phyloP scores from a whole-genome alignment of 2,329 filamentous ascomycete genomes.

The Sphaerulina populicola region DNA sequence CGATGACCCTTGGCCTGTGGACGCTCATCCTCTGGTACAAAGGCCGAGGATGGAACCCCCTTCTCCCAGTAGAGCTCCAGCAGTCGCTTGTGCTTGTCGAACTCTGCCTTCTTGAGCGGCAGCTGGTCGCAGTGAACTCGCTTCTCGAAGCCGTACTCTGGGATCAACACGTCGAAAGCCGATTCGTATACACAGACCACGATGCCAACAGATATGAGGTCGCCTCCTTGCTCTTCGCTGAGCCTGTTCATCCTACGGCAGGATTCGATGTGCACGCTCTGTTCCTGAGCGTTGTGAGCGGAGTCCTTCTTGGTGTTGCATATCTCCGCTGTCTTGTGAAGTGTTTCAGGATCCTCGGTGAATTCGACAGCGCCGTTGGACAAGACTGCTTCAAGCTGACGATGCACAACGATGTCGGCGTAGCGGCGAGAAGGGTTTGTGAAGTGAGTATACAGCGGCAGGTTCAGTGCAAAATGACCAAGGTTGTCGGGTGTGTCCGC shows the following conservation, averaged over 20 bases:
- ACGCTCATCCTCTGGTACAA: conserved; percentile 92
- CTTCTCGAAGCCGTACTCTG: conserved; percentile 98
- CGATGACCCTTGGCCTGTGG: conserved; percentile 61
- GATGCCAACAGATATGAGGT: conserved; percentile 90
- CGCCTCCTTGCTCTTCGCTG: conserved; percentile 74
- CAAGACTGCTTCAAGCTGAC: conserved; percentile 80
- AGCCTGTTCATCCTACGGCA: conserved; percentile 94
- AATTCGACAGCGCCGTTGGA: conserved; percentile 78
- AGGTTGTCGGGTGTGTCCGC: conserved; percentile 61
- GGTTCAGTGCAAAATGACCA: conserved; percentile 84
- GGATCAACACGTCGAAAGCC: conserved; percentile 94
- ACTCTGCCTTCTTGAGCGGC: conserved; percentile 97
- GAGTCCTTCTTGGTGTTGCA: conserved; percentile 99
- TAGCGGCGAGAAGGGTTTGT: conserved; percentile 92
- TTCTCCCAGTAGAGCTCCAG: conserved; percentile 99
- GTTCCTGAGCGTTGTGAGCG: conserved; percentile 92
- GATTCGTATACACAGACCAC: conserved; percentile 97
- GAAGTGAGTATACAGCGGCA: conserved; percentile 94
- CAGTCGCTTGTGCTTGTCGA: conserved; percentile 88
- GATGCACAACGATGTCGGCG: conserved; percentile 88
- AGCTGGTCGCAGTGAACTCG: conserved; percentile 97
- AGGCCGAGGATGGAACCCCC: conserved; percentile 90
- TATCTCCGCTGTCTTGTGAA: conserved; percentile 86
- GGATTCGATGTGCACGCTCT: conserved; percentile 96
- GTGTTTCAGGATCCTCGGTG: conserved; percentile 74